A percentile compares a stretch with the other conserved stretches of the same genome.
Conservation (phyloP, 2,329 filamentous ascomycete species). For the Fragosphaeria purpurea region DNA sequence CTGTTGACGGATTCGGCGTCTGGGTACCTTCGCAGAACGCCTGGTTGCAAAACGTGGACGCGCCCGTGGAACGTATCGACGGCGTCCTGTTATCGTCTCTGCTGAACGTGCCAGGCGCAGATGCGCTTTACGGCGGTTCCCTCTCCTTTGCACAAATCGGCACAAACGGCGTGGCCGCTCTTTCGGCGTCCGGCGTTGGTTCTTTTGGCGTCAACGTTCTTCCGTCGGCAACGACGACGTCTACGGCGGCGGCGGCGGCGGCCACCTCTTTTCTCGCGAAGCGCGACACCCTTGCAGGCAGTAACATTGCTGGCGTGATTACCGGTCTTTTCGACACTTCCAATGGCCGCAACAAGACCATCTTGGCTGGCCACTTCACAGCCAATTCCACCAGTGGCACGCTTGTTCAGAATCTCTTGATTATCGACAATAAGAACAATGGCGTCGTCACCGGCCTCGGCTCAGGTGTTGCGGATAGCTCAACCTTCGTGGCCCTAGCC, state of each 20-base stretch:
- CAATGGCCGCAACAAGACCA: conserved; percentile 66
- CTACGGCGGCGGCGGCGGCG: conserved; percentile 19
- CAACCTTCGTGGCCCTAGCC: conserved; percentile 64
- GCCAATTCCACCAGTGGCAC: conserved; percentile 59
- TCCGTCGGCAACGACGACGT: conserved; percentile 22
- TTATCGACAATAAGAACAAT: conserved; percentile 67
- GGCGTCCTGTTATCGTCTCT: conserved; percentile 63
- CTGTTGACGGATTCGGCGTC: conserved; percentile 69
- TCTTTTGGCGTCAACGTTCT: conserved; percentile 48
- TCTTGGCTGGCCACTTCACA: conserved; percentile 80
- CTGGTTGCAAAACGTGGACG: conserved; percentile 75
- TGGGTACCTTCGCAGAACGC: conserved; percentile 82
- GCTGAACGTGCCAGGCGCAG: conserved; percentile 52
- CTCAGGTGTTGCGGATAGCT: conserved; percentile 55
- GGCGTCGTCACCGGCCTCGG: conserved; percentile 60
- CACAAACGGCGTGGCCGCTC: conserved; percentile 60
- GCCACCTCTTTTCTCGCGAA: conserved; percentile 23
- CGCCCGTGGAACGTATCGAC: conserved; percentile 53
- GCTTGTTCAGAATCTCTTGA: conserved; percentile 65
- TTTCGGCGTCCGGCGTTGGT: conserved; percentile 45
- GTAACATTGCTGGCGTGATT: conserved; percentile 55
- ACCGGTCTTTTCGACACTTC: conserved; percentile 64
- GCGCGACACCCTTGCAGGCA: conserved; percentile 31
- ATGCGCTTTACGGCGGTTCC: conserved; percentile 72
- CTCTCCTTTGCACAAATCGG: conserved; percentile 65